Evolutionary conservation across 495 filamentous ascomycete genomes (phyloP).

Genomic region (Aspergillus funiculosus): DNA sequence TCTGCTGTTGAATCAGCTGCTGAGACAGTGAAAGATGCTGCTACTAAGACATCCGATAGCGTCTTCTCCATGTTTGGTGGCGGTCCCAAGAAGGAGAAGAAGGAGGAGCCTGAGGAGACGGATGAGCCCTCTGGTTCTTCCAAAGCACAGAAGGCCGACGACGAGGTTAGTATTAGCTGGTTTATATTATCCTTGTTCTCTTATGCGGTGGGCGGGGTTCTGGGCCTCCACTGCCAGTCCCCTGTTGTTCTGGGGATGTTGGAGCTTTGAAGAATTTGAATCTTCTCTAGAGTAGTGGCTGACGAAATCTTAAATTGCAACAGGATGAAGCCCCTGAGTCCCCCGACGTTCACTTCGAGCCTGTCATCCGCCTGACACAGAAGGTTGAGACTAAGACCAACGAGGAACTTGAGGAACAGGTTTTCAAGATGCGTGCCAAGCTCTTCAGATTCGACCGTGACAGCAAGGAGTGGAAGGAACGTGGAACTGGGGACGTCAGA

Average conservation of each 20-base stretch:
- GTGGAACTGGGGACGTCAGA: conserved; percentile 92
- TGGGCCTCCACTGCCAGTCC: no score
- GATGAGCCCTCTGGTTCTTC: conserved; percentile 80
- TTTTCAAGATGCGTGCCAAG: conserved; percentile 99
- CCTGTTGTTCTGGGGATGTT: no score
- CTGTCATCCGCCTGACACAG: conserved; percentile 89
- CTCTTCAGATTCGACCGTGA: conserved; percentile 96
- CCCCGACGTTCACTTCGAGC: conserved; percentile 93
- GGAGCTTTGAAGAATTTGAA: neutral
- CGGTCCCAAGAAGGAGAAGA: conserved; percentile 73
- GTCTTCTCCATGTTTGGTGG: conserved; percentile 99
- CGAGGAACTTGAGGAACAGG: conserved; percentile 95
- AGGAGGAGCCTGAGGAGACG: conserved; percentile 73
- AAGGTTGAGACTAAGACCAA: conserved; percentile 96
- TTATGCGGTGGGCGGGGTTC: no score
- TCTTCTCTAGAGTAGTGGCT: neutral
- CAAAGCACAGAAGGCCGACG: conserved; percentile 68
- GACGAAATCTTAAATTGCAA: neutral
- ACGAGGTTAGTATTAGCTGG: conserved; percentile 38
- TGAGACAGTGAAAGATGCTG: conserved; percentile 44
- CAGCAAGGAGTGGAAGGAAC: conserved; percentile 95
- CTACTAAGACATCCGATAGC: conserved; percentile 57
- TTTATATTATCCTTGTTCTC: conserved; percentile 1
- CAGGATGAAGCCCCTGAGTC: conserved; percentile 70
- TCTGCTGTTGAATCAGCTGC: conserved; percentile 36